Evolutionary conservation across 2,329 filamentous ascomycete genomes (phyloP).

Genomic region (Fusarium burgessii): DNA sequence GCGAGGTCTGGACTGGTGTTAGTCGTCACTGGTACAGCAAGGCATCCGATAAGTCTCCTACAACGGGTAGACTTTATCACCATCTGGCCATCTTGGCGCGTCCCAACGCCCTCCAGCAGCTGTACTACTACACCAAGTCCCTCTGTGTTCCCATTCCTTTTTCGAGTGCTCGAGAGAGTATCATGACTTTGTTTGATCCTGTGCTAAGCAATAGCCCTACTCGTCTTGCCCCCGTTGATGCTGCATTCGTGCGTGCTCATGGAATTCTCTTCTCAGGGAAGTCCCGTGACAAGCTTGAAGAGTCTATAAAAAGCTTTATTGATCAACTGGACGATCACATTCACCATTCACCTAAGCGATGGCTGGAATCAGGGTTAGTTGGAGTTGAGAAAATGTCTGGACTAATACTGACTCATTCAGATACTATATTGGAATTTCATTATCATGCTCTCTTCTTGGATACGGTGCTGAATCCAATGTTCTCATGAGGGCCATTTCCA

Average conservation of each 20-base stretch:
- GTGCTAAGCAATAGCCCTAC: conserved; percentile 57
- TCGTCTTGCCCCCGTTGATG: conserved; percentile 60
- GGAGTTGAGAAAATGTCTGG: fast-evolving
- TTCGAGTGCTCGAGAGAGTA: conserved; percentile 73
- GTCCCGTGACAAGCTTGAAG: conserved; percentile 59
- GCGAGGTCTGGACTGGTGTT: conserved; percentile 85
- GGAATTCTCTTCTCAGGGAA: conserved; percentile 71
- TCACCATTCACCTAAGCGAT: conserved; percentile 60
- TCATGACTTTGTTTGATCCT: conserved; percentile 76
- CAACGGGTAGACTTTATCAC: conserved; percentile 84
- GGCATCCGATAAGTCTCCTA: conserved; percentile 80
- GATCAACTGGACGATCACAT: conserved; percentile 69
- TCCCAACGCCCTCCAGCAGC: conserved; percentile 75
- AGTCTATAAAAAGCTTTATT: conserved; percentile 63
- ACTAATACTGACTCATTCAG: conserved; percentile 33
- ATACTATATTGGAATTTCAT: conserved; percentile 51
- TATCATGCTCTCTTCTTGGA: conserved; percentile 50
- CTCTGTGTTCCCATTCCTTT: conserved; percentile 78
- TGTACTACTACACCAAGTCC: conserved; percentile 79
- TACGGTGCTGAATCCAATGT: conserved; percentile 58
- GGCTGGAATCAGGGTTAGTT: conserved; percentile 61
- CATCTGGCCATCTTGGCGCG: conserved; percentile 84
- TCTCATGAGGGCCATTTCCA: conserved; percentile 57
- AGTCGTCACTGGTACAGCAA: conserved; percentile 87
- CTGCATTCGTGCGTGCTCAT: conserved; percentile 72